These are phyloP conservation scores for Aspergillus sp. DNA, from an alignment of 2,329 filamentous ascomycete species.

Conservation along the genomic window DNA sequence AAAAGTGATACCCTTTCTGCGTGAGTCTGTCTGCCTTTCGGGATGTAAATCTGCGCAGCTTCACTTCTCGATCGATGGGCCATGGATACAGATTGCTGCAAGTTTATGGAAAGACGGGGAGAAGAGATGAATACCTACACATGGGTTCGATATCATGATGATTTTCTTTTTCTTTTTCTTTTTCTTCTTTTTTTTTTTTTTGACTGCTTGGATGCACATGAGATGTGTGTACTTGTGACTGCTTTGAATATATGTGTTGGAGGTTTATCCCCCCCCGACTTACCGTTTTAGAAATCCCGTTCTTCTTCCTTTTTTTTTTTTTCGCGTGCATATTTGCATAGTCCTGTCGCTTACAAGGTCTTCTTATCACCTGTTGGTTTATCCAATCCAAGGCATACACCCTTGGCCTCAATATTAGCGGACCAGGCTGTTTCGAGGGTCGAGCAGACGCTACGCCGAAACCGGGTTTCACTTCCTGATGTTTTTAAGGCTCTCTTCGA, in stretches of 20 bases:
- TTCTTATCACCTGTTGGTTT: constrained; percentile 7
- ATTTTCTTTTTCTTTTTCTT: constrained; percentile 22
- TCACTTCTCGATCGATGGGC: constrained; percentile 33
- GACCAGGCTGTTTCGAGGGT: too few relatives aligned
- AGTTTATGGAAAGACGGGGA: constrained; percentile 21
- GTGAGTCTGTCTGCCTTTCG: constrained; percentile 42
- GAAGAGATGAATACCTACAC: constrained; percentile 26
- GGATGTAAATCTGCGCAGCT: constrained; percentile 39
- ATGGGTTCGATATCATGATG: constrained; percentile 32
- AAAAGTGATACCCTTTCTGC: constrained; percentile 47
- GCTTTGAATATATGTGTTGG: constrained; percentile 29
- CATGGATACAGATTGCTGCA: constrained; percentile 29
- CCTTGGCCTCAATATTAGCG: background rate
- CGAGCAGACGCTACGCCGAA: background rate
- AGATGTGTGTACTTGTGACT: constrained; percentile 19
- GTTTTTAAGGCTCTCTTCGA: background rate
- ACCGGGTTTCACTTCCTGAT: background rate
- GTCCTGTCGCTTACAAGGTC: constrained; percentile 10
- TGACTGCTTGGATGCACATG: constrained; percentile 25
- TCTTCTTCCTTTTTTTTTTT: constrained; percentile 3
- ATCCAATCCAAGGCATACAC: constrained; percentile 17
- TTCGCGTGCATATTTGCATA: constrained; percentile 6
- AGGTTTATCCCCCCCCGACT: constrained; percentile 30
- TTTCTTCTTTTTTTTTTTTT: constrained; percentile 18
- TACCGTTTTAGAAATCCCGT: constrained; percentile 35